phyloP scores from a whole-genome alignment of 208 protist genomes.

The Wallacemonas sp. region DNA sequence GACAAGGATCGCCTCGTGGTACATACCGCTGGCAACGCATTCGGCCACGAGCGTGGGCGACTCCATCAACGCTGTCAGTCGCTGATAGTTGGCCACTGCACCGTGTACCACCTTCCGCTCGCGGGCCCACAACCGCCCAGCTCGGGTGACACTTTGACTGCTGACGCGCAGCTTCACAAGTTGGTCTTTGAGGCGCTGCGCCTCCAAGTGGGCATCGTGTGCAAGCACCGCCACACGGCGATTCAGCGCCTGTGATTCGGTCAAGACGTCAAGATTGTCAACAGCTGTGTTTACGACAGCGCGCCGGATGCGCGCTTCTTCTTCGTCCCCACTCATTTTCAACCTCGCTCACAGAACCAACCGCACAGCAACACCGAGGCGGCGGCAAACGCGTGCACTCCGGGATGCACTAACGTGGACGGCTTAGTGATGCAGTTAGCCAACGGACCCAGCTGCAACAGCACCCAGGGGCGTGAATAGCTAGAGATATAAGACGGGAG shows the following conservation, averaged over 20 bases:
- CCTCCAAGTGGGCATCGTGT: constrained; percentile 29
- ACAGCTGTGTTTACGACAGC: constrained; percentile 67
- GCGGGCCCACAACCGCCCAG: constrained; percentile 57
- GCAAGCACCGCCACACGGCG: constrained; percentile 28
- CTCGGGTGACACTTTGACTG: constrained; percentile 35
- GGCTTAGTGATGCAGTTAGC: too few relatives aligned
- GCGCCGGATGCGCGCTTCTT: constrained; percentile 46
- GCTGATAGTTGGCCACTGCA: constrained; percentile 54
- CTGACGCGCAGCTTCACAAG: constrained; percentile 49
- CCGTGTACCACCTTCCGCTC: constrained; percentile 46
- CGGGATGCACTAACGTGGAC: too few relatives aligned
- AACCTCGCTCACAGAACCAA: background rate
- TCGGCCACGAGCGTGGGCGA: constrained; percentile 59
- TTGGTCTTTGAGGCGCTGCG: constrained; percentile 38
- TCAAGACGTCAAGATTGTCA: constrained; percentile 62
- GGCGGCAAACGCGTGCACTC: too few relatives aligned
- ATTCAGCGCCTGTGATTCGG: constrained; percentile 54
- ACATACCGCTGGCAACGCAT: constrained; percentile 72
- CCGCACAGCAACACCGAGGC: too few relatives aligned
- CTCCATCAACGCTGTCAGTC: constrained; percentile 73
- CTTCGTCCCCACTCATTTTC: background rate
- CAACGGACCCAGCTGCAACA: too few relatives aligned
- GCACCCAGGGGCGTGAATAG: too few relatives aligned
- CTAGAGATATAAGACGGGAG: too few relatives aligned
- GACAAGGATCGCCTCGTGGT: constrained; percentile 74